A percentile compares a stretch with the other conserved stretches of the same genome.
These are phyloP conservation scores for Marsdenia floribunda DNA, from an alignment of 257 asterid genomes.

Conservation along the genomic window DNA sequence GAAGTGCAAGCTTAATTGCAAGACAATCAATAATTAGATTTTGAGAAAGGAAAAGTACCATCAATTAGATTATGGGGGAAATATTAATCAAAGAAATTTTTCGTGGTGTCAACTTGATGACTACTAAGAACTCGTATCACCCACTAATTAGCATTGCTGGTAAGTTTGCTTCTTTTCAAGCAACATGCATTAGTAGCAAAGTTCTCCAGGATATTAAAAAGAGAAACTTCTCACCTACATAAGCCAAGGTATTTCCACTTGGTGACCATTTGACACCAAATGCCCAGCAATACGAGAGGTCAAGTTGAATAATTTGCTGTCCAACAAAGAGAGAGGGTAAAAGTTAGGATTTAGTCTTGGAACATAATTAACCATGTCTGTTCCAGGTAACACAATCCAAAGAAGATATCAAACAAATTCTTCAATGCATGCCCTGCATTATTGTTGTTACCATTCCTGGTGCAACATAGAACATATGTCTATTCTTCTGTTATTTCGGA, in stretches of 20 bases:
- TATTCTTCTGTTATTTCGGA: not conserved
- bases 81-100: no score
- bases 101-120: not conserved
- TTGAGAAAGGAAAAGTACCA: not conserved
- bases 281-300: conserved; percentile 91
- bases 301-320: conserved; percentile 98
- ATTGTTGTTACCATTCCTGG: not conserved
- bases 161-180: conserved; percentile 4
- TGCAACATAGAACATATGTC: not conserved
- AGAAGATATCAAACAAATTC: not conserved
- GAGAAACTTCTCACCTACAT: conserved; percentile 68
- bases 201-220: conserved; percentile 19
- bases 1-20: not conserved
- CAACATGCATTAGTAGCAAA: conserved; percentile 11
- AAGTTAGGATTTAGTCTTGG: not conserved
- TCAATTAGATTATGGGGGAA: not conserved
- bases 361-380: not conserved
- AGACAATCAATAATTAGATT: not conserved
- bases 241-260: conserved; percentile 82
- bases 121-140: not conserved
- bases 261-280: conserved; percentile 98
- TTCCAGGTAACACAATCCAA: not conserved
- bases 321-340: conserved; percentile 14
- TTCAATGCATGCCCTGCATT: not conserved
- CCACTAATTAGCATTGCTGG: not conserved